These are phyloP conservation scores for Sugiyamaella americana DNA, from an alignment of 805 yeast genomes.

Conservation along the genomic window DNA sequence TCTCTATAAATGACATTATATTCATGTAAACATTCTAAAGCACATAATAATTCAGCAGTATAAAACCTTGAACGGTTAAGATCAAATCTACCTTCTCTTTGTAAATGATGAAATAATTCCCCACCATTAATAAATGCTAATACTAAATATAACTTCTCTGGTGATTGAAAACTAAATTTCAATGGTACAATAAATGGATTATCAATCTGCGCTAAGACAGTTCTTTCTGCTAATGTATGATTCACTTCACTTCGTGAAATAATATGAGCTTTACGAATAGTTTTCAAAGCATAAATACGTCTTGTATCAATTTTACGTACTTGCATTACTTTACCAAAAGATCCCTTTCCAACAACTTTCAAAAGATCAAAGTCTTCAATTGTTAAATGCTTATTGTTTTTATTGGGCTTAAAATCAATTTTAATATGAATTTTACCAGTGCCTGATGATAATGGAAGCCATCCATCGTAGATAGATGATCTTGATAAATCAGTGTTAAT, in stretches of 20 bases:
- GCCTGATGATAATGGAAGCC: conserved; percentile 25
- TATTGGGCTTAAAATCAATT: conserved; percentile 63
- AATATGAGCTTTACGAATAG: conserved; percentile 88
- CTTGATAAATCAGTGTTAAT: conserved; percentile 35
- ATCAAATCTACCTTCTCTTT: conserved; percentile 82
- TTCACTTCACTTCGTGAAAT: conserved; percentile 92
- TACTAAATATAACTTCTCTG: conserved; percentile 88
- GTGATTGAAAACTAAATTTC: conserved; percentile 93
- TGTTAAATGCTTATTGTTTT: conserved; percentile 49
- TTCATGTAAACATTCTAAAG: conserved; percentile 85
- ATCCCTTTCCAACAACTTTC: conserved; percentile 96
- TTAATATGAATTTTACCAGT: conserved; percentile 39
- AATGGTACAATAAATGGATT: conserved; percentile 95
- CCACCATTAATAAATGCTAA: conserved; percentile 95
- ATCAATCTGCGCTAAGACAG: conserved; percentile 86
- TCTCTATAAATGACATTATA: conserved; percentile 93
- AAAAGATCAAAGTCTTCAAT: conserved; percentile 90
- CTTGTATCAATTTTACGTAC: conserved; percentile 93
- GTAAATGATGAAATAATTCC: conserved; percentile 89
- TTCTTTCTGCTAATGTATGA: conserved; percentile 93
- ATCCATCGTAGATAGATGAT: conserved; percentile 15
- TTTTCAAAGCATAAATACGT: conserved; percentile 89
- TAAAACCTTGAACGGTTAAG: conserved; percentile 87
- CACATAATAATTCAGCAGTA: conserved; percentile 88
- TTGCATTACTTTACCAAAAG: conserved; percentile 98